Base-by-base conservation (phyloP, 225 moss, liverwort and hornwort genomes). In the Sphagnum tenellum region DNA sequence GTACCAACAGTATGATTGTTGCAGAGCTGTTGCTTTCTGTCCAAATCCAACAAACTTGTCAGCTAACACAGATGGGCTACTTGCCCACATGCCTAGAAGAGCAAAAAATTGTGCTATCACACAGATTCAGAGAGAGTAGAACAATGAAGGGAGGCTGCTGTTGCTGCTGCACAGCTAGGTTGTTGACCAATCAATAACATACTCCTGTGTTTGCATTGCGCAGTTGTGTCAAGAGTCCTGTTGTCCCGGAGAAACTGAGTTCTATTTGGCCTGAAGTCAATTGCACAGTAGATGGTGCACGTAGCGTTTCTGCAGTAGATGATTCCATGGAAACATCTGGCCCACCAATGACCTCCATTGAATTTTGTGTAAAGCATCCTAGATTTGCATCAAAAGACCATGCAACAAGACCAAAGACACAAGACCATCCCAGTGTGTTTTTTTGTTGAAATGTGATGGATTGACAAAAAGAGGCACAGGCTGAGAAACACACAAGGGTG, bases 1-100 rank as follows among this genome's bases (percentile, higher is more conserved):
- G 74, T 93, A 99, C 98, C 98, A 93, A 75, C 98, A 99, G 71
- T 93, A 99, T 9, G 86, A 79, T 76, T 93, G 98, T 29, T 84
- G 81, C 64, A 99, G 67, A 76, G 66, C 73, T 63, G 81, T 83
- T 61, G 74, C 72, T 65, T 68, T 67, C 95, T 94, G 83, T 52
- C 47, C 70, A 67, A 6, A 64, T 29, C 29, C 29, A 29, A 29
- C 29, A 29, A 29, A 29, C 29, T 29, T 29, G 29, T 29, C 29
- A 29, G 29, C 29, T 29, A 29, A 29, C 29, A 29, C 29, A 29
- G 29, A 29, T 29, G 29, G 29, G 29, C 29, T 29, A 29, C 29
- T 29, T 29, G 29, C 29, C 29, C 29, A 29, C 29, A 29, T 29
- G 29, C 29, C 29, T 29, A 29, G 29, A 29, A 29, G 29, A 29